These are phyloP conservation scores for Mortierella claussenii DNA, from an alignment of 192 early-diverging fungal species.

Conservation along the genomic window DNA sequence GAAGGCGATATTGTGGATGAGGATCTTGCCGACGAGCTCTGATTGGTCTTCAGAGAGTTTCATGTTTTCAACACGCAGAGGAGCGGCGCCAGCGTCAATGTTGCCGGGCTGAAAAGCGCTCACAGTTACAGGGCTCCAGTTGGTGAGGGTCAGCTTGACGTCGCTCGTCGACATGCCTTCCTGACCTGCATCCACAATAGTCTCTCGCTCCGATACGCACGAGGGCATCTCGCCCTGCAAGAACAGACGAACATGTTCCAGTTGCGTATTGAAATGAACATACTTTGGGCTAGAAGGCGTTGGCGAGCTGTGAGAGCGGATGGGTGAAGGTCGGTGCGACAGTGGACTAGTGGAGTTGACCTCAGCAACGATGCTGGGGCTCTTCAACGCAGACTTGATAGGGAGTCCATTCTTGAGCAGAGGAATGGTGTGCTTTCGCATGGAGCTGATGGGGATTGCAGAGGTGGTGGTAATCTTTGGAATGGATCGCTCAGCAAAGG, in stretches of 20 bases:
- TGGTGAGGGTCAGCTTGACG: constrained; percentile 51
- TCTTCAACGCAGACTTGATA: constrained; percentile 46
- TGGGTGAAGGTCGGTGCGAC: constrained; percentile 18
- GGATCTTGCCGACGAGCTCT: constrained; percentile 69
- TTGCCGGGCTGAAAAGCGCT: constrained; percentile 30
- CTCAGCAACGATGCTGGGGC: neutral
- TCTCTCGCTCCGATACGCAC: constrained; percentile 56
- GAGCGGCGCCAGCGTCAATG: constrained; percentile 41
- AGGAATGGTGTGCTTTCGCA: constrained; percentile 13
- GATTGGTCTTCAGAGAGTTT: constrained; percentile 61
- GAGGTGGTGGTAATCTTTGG: constrained; percentile 1
- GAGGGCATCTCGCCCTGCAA: constrained; percentile 73
- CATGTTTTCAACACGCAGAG: constrained; percentile 70
- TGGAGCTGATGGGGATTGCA: constrained; percentile 1
- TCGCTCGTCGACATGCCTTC: constrained; percentile 28
- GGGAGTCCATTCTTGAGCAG: constrained; percentile 47
- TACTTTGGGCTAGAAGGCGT: constrained; percentile 62
- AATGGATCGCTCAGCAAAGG: neutral
- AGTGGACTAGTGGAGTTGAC: constrained; percentile 9
- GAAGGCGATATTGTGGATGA: constrained; percentile 89
- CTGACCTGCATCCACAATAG: constrained; percentile 23
- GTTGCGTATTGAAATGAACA: constrained; percentile 74
- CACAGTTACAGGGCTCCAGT: constrained; percentile 43
- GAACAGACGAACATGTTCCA: constrained; percentile 78
- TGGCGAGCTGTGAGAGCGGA: constrained; percentile 48